These are phyloP conservation scores for Microcera coccophila DNA, from an alignment of 2,329 filamentous ascomycete genomes.

Conservation along the genomic window DNA sequence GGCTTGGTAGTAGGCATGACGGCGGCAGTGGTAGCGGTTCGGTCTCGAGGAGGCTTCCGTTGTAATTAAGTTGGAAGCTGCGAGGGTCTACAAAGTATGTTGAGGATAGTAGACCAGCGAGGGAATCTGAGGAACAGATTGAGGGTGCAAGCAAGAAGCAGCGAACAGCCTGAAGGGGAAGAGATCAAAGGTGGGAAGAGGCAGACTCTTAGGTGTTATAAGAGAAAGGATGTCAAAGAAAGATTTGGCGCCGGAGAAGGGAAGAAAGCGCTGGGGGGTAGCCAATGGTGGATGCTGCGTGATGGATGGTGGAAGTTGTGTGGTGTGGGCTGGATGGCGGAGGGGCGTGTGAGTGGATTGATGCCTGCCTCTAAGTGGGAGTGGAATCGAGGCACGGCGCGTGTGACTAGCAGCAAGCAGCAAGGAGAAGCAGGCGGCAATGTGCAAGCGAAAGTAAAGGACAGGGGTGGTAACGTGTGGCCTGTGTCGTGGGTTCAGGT, in stretches of 20 bases:
- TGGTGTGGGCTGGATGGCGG: constrained; percentile 16
- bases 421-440: constrained; percentile 3
- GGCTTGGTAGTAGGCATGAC: constrained; percentile 52
- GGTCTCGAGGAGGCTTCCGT: neutral
- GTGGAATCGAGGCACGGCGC: constrained; percentile 22
- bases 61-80: neutral
- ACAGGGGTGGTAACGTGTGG: constrained; percentile 13
- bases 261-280: constrained; percentile 19
- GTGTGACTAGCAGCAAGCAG: constrained; percentile 18
- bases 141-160: constrained; percentile 19
- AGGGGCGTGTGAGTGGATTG: constrained; percentile 14
- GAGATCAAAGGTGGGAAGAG: constrained; percentile 16
- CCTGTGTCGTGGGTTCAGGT: constrained; percentile 1
- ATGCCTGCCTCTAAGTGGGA: constrained; percentile 6
- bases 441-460: constrained; percentile 11
- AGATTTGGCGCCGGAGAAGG: constrained; percentile 26
- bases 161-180: constrained; percentile 24
- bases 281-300: constrained; percentile 9
- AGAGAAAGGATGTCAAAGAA: constrained; percentile 23
- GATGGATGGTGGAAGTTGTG: constrained; percentile 21
- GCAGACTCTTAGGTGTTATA: constrained; percentile 27
- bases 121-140: constrained; percentile 15
- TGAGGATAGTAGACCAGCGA: constrained; percentile 20
- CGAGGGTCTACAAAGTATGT: constrained; percentile 9
- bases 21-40: constrained; percentile 24